Conservation (phyloP, 192 early-diverging fungal genomes). For the Coemansia sp. region DNA sequence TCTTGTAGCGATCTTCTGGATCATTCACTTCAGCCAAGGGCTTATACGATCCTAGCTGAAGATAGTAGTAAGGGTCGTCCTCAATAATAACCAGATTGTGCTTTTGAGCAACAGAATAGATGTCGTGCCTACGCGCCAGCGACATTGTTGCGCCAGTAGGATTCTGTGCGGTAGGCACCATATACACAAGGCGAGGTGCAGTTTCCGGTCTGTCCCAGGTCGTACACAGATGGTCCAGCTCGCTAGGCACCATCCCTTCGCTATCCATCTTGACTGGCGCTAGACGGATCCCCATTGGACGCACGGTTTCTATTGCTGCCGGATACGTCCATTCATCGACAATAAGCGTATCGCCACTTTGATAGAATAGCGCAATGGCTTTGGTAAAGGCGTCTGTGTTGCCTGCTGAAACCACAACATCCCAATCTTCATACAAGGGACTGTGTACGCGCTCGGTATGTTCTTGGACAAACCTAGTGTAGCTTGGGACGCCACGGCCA, state of each 20-base stretch:
- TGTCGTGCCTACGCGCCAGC: conserved; percentile 69
- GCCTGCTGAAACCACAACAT: conserved; percentile 63
- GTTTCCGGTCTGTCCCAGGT: conserved; percentile 35
- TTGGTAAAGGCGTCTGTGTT: conserved; percentile 65
- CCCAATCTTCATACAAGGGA: conserved; percentile 66
- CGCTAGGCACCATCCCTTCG: conserved; percentile 65
- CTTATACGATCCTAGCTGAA: conserved; percentile 65
- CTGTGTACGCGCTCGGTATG: conserved; percentile 53
- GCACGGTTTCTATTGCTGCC: conserved; percentile 57
- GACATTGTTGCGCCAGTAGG: conserved; percentile 86
- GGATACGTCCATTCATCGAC: conserved; percentile 71
- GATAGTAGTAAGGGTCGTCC: conserved; percentile 95
- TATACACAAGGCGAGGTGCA: conserved; percentile 62
- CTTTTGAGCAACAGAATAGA: conserved; percentile 76
- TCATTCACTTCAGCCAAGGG: conserved; percentile 8
- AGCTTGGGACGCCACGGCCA: conserved; percentile 57
- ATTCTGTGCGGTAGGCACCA: conserved; percentile 87
- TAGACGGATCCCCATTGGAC: conserved; percentile 54
- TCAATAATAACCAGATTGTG: conserved; percentile 87
- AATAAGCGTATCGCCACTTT: conserved; percentile 61
- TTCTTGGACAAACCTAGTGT: conserved; percentile 49
- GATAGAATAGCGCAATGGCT: conserved; percentile 58
- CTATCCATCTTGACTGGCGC: conserved; percentile 60
- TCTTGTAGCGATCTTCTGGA: conserved; percentile 23
- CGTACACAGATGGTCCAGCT: conserved; percentile 53